A percentile compares a stretch with the other conserved stretches of the same genome.
Conservation (phyloP, 1,284 basidiomycete genomes). For the Sanghuangporus sanghuang region DNA sequence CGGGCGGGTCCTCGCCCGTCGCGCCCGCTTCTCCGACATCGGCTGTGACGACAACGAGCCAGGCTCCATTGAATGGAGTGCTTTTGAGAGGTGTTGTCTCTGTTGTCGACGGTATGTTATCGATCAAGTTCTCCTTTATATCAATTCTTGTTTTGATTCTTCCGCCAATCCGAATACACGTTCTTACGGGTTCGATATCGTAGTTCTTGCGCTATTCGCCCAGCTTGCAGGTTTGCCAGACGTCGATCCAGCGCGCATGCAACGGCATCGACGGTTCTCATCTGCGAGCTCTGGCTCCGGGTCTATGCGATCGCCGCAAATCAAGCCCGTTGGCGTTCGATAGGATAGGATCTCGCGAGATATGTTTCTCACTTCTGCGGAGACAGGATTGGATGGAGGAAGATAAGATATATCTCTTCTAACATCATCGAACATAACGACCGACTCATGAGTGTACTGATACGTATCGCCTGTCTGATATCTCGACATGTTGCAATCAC, state of each 20-base stretch:
- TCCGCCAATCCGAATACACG: neutral
- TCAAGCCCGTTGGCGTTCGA: neutral
- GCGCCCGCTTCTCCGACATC: constrained; percentile 36
- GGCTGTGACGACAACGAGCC: constrained; percentile 21
- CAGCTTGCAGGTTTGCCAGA: constrained; percentile 62
- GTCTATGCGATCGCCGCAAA: neutral
- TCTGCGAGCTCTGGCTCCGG: constrained; percentile 33
- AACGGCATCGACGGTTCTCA: constrained; percentile 67
- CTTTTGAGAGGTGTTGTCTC: constrained; percentile 55
- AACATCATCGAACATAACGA: neutral
- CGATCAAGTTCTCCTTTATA: neutral
- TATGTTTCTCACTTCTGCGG: neutral
- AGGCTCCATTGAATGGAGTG: constrained; percentile 33
- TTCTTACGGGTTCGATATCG: neutral
- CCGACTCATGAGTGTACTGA: neutral
- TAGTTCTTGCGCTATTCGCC: constrained; percentile 72
- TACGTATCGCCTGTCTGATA: too few relatives aligned
- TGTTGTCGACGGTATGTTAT: constrained; percentile 63
- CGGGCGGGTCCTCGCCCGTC: constrained; percentile 27
- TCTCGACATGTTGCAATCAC: too few relatives aligned
- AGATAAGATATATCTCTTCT: neutral
- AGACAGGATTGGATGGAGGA: neutral
- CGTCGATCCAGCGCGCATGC: constrained; percentile 68
- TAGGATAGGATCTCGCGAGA: too few relatives aligned
- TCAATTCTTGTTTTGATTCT: neutral